Evolutionary conservation across 768 basidiomycete genomes (phyloP).

Genomic region (Tulasnella sp.): DNA sequence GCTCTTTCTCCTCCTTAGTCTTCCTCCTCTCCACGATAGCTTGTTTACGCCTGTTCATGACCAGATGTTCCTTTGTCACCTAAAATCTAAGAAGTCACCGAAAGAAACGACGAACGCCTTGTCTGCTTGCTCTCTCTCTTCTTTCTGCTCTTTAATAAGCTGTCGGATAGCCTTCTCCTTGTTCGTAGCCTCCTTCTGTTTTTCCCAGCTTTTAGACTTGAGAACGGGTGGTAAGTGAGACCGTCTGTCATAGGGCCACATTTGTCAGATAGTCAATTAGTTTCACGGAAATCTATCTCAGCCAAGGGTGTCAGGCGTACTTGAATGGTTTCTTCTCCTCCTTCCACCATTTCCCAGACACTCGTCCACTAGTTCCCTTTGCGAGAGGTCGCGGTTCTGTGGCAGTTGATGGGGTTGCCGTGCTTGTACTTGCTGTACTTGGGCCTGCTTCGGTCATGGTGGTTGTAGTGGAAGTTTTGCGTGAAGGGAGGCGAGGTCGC

Average conservation of each 20-base stretch:
- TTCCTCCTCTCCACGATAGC: conserved; percentile 62
- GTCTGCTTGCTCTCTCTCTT: conserved; percentile 22
- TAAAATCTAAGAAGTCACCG: background rate
- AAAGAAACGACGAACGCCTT: conserved; percentile 16
- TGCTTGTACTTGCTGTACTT: background rate
- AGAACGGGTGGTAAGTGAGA: conserved; percentile 20
- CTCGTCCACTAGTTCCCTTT: conserved; percentile 27
- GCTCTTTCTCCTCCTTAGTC: conserved; percentile 66
- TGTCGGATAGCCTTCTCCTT: conserved; percentile 21
- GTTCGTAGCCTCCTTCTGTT: conserved; percentile 9
- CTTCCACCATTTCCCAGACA: conserved; percentile 32
- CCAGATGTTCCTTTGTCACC: too few species aligned
- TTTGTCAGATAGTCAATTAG: background rate
- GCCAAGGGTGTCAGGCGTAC: conserved; percentile 2
- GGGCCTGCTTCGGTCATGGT: background rate
- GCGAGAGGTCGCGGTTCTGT: conserved; percentile 14
- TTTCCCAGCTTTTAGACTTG: conserved; percentile 25
- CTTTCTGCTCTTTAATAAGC: conserved; percentile 22
- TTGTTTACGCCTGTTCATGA: conserved; percentile 57
- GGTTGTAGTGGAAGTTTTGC: background rate
- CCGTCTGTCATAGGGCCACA: background rate
- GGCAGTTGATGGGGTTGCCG: background rate
- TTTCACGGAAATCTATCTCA: background rate
- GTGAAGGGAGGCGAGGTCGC: background rate
- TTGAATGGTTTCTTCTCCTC: conserved; percentile 20